These are phyloP conservation scores for Umbelopsis sp. DNA, from an alignment of 371 early-diverging fungal genomes.

Conservation along the genomic window DNA sequence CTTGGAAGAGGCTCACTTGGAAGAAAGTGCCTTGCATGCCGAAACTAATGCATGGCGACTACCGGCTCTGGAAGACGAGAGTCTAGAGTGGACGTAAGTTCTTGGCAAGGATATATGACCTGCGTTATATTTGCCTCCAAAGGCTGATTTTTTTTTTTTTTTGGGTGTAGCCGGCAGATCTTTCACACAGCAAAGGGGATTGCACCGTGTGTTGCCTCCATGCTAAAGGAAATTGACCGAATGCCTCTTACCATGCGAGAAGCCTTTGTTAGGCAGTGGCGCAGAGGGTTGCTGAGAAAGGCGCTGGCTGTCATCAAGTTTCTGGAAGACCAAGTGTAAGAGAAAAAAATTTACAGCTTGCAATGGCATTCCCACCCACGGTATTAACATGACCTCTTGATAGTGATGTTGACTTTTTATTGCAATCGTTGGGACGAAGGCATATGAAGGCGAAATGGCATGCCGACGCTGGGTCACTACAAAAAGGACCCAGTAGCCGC, in stretches of 20 bases:
- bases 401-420: not conserved
- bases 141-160: not conserved
- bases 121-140: too few species aligned
- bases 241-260: conserved; percentile 58
- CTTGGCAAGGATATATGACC: too few species aligned
- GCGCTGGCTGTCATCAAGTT: conserved; percentile 56
- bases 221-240: conserved; percentile 48
- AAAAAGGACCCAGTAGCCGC: not conserved
- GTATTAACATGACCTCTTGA: not conserved
- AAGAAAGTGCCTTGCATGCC: conserved; percentile 24
- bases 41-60: conserved; percentile 2
- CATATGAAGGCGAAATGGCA: not conserved
- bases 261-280: conserved; percentile 62
- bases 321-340: conserved; percentile 56
- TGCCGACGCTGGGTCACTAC: not conserved
- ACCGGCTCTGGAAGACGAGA: not conserved
- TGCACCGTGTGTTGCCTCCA: conserved; percentile 58
- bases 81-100: conserved; percentile 33
- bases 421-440: conserved; percentile 3
- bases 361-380: not conserved
- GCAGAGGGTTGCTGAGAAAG: conserved; percentile 45
- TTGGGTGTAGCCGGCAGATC: conserved; percentile 29
- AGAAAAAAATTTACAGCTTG: not conserved
- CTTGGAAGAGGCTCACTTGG: conserved; percentile 26
- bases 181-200: conserved; percentile 45